phyloP scores from a whole-genome alignment of 192 early-diverging fungal species.

The Umbelopsis sp. region DNA sequence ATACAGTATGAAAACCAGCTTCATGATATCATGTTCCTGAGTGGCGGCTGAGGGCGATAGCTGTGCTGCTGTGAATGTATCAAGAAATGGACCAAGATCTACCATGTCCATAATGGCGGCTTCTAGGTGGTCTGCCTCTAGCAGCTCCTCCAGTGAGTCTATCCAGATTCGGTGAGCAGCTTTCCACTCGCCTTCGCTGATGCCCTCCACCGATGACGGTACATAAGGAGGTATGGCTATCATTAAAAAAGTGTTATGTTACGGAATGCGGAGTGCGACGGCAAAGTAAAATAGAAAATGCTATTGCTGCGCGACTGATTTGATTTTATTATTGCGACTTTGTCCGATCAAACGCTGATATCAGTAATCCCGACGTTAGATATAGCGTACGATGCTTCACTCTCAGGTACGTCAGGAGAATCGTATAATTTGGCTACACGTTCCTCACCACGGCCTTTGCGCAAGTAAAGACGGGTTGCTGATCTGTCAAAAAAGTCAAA shows the following conservation, averaged over 20 bases:
- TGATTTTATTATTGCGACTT: background rate
- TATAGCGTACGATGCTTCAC: slow-evolving; percentile 72
- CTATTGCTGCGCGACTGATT: slow-evolving; percentile 14
- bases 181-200: background rate
- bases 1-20: slow-evolving; percentile 8
- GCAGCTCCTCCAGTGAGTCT: background rate
- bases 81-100: slow-evolving; percentile 1
- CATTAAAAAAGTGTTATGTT: background rate
- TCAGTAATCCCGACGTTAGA: slow-evolving; percentile 78
- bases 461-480: slow-evolving; percentile 76
- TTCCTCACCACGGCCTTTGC: slow-evolving; percentile 82
- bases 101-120: background rate
- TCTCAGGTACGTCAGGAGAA: slow-evolving; percentile 77
- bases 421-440: slow-evolving; percentile 85
- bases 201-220: background rate
- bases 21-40: background rate
- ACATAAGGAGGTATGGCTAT: slow-evolving; percentile 9
- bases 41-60: background rate
- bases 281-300: background rate
- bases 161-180: slow-evolving; percentile 2
- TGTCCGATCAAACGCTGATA: slow-evolving; percentile 24
- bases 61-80: slow-evolving; percentile 6
- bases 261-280: background rate
- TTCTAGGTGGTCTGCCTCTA: background rate
- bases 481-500: slow-evolving; percentile 45